These are phyloP conservation scores for Naganishia liquefaciens DNA, from an alignment of 1,284 basidiomycete species.

Conservation along the genomic window DNA sequence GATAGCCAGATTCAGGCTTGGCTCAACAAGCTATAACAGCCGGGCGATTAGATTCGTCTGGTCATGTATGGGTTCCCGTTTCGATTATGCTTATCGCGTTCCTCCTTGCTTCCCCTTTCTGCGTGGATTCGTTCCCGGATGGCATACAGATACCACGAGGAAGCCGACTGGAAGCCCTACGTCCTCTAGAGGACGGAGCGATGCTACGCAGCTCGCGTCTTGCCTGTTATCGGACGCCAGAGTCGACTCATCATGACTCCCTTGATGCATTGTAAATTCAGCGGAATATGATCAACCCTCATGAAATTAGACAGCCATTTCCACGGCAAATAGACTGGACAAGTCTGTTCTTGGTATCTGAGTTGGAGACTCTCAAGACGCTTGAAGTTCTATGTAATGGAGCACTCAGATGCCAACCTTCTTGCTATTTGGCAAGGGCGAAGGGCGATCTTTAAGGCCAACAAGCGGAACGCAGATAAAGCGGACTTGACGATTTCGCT, in stretches of 20 bases:
- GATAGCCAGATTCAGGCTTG: slow-evolving; percentile 25
- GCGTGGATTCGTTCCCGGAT: too few relatives aligned
- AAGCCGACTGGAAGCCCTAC: slow-evolving; percentile 2
- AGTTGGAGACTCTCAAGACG: too few relatives aligned
- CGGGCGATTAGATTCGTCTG: background rate
- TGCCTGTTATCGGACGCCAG: too few relatives aligned
- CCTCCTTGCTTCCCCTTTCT: slow-evolving; percentile 7
- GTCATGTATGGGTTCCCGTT: background rate
- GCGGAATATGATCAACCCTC: too few relatives aligned
- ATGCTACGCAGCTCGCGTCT: background rate
- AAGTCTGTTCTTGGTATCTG: too few relatives aligned
- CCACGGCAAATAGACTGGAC: too few relatives aligned
- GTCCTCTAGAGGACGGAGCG: background rate
- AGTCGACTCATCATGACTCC: background rate
- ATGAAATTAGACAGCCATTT: too few relatives aligned
- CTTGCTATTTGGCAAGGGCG: too few relatives aligned
- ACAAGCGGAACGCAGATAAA: background rate
- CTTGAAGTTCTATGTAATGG: too few relatives aligned
- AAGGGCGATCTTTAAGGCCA: too few relatives aligned
- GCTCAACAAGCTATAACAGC: slow-evolving; percentile 14
- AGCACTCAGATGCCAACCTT: too few relatives aligned
- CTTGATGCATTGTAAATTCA: too few relatives aligned
- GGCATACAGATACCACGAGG: slow-evolving; percentile 7
- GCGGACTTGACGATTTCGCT: slow-evolving; percentile 18
- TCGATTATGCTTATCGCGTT: background rate